phyloP scores from a whole-genome alignment of 495 filamentous ascomycete species.

The Terfezia claveryi region DNA sequence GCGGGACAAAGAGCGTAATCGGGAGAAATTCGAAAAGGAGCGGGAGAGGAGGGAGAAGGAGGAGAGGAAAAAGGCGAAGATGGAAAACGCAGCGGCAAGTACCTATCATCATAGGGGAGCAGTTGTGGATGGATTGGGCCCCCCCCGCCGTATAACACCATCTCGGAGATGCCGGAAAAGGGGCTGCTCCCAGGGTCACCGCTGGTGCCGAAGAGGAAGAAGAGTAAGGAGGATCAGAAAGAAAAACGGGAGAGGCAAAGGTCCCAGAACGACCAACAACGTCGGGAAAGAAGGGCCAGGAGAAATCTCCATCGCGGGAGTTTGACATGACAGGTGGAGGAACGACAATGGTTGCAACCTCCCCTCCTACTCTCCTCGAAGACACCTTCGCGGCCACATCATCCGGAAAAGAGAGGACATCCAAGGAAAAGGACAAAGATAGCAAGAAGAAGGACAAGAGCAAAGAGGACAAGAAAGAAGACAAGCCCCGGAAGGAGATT shows the following conservation, averaged over 20 bases:
- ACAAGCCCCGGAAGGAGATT: background rate
- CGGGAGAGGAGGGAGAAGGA: background rate
- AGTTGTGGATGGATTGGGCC: background rate
- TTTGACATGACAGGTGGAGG: background rate
- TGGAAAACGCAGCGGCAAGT: background rate
- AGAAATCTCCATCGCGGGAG: no score
- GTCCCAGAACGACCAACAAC: background rate
- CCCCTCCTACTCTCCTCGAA: background rate
- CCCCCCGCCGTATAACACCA: no score
- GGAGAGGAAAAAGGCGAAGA: background rate
- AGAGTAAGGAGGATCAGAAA: background rate
- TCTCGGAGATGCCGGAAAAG: no score
- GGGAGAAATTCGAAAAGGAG: conserved; percentile 7
- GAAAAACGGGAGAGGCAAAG: background rate
- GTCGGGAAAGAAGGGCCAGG: background rate
- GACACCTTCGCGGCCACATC: background rate
- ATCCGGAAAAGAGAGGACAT: no score
- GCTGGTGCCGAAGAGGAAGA: background rate
- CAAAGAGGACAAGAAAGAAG: background rate
- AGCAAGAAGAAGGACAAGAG: background rate
- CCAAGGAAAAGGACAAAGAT: background rate
- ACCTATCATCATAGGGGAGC: background rate
- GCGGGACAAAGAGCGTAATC: conserved; percentile 5
- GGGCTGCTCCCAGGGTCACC: no score
- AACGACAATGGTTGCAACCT: background rate